Conservation (phyloP, 352 stramenopile genomes). For the Globisporangium perplexum region DNA sequence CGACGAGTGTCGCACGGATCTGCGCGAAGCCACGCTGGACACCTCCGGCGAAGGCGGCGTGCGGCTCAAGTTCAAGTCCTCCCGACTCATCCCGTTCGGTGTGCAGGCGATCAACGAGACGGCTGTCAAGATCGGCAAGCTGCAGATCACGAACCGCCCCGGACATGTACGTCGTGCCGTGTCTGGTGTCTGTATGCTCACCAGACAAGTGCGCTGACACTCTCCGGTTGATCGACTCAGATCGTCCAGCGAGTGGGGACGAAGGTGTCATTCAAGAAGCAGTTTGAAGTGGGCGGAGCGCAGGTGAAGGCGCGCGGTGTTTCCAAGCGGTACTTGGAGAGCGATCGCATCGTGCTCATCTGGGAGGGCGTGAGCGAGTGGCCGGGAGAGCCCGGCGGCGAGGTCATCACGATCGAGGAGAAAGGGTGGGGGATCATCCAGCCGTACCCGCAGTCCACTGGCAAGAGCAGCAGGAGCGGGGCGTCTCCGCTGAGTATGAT, state of each 20-base stretch:
- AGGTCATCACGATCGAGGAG: conserved; percentile 7
- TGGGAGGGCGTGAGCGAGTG: conserved; percentile 10
- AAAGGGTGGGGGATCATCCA: conserved; percentile 11
- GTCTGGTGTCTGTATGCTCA: too few species aligned
- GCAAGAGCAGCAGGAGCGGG: neutral
- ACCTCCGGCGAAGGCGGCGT: neutral
- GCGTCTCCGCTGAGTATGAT: conserved; percentile 5
- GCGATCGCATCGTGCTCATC: conserved; percentile 7
- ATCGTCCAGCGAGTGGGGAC: neutral
- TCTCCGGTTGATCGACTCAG: too few species aligned
- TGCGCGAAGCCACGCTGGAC: conserved; percentile 3
- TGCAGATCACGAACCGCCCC: neutral
- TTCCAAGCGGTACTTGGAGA: conserved; percentile 8
- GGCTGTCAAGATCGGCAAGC: neutral
- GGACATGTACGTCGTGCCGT: neutral
- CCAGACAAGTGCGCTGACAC: too few species aligned
- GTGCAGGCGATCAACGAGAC: conserved; percentile 4
- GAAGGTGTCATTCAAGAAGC: conserved; percentile 7
- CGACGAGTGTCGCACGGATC: neutral
- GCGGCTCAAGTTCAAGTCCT: conserved; percentile 7
- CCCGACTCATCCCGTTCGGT: conserved; percentile 9
- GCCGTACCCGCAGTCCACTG: neutral
- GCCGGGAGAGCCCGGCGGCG: conserved; percentile 1
- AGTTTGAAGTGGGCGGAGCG: conserved; percentile 2
- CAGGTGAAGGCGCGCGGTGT: conserved; percentile 1